phyloP scores from a whole-genome alignment of 2,329 filamentous ascomycete species.

The Hymenoscyphus salicellus region DNA sequence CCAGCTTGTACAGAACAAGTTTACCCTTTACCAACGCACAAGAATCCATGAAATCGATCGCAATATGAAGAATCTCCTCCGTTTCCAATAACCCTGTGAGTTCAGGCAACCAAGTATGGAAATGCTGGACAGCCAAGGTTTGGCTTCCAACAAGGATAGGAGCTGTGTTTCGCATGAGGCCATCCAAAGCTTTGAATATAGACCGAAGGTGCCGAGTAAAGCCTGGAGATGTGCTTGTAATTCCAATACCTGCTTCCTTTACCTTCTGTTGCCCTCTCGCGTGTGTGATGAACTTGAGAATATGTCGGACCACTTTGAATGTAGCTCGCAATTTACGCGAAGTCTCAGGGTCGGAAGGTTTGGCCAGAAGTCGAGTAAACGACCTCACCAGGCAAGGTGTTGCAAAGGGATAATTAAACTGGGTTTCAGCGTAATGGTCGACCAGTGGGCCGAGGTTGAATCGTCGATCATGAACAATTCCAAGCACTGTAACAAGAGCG shows the following conservation, averaged over 20 bases:
- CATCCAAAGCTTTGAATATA: constrained; percentile 87
- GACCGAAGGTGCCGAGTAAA: constrained; percentile 81
- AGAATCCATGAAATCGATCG: constrained; percentile 90
- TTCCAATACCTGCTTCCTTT: constrained; percentile 86
- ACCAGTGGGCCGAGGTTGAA: constrained; percentile 90
- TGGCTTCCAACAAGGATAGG: constrained; percentile 90
- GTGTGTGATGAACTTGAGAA: constrained; percentile 92
- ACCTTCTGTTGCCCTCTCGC: constrained; percentile 79
- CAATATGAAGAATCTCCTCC: constrained; percentile 85
- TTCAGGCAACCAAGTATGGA: constrained; percentile 96
- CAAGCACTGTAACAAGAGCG: constrained; percentile 81
- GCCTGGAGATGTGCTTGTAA: constrained; percentile 66
- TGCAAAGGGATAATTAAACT: constrained; percentile 91
- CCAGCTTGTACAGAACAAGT: constrained; percentile 84
- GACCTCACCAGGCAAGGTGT: constrained; percentile 85
- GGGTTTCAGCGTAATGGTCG: constrained; percentile 82
- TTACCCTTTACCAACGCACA: constrained; percentile 86
- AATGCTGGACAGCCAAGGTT: constrained; percentile 91
- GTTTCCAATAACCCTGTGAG: constrained; percentile 71
- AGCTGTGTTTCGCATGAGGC: constrained; percentile 82
- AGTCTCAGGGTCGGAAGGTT: constrained; percentile 76
- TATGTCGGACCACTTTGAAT: constrained; percentile 90
- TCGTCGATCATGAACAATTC: constrained; percentile 89
- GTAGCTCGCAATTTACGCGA: constrained; percentile 83
- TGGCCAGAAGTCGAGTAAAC: constrained; percentile 77